Evolutionary conservation across 768 basidiomycete species (phyloP), one percentile per base, ranked within the genome.

Genomic region (Artomyces pyxidatus): DNA sequence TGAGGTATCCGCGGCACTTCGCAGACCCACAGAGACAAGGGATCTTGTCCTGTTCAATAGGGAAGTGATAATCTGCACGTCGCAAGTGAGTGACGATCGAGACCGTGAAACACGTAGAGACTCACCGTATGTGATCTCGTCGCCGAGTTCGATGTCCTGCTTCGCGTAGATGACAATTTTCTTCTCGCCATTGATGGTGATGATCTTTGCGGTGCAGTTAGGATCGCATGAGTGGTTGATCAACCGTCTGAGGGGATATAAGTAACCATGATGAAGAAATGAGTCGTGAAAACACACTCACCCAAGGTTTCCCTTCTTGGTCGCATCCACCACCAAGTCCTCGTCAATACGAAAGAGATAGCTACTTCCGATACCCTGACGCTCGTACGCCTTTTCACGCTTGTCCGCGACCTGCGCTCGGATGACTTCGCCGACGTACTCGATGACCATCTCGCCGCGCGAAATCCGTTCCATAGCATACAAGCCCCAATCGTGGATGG

Each of bases 91-190:
- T 5, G 38, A 11, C 38, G 10, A 43, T 9, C 4, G 23, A 26
- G 14, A 45, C n/a, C 30, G 28, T 23, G 6, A n/a, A 3, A n/a
- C 4, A 17, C 8, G n/a, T n/a, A n/a, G n/a, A n/a, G n/a, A 70
- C 83, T 48, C 57, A 90, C 88, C 90, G 70, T 96, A 95, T 45
- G 94, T 96, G 61, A 98, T 95, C 70, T 99, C 96, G 61, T 96
- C 93, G 45, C 96, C 96, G 21, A 94, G 81, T 58, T 95, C 87
- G 59, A 99, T 93, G 58, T 88, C 88, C 58, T 89, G 81, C 68
- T 97, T 96, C 27, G 96, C 96, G 65, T 99, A 99, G 45, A 99
- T 99, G 62, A 99, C 96, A 59, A 99, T 99, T 78, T 96, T 93
- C 76, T 93, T 93, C 69, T 88, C 88, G 38, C 88, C 84, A 60